Conservation (phyloP, 139 green algal genomes). For the Chlamydomonas sphaeroides region DNA sequence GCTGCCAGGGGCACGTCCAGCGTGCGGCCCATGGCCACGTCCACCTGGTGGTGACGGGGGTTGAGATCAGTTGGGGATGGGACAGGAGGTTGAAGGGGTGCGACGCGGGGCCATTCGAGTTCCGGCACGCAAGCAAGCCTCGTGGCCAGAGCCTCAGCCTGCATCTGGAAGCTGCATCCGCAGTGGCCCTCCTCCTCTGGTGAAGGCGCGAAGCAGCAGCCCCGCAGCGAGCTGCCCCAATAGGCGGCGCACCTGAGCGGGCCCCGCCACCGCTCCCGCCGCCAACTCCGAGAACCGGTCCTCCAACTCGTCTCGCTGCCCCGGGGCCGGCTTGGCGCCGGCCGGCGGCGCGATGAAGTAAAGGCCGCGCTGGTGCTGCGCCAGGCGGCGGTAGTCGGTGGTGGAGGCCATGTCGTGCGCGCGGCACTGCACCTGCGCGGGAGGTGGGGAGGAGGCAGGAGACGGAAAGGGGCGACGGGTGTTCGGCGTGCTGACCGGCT, state of each 20-base stretch:
- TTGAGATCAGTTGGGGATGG: too few species aligned
- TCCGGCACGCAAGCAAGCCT: too few species aligned
- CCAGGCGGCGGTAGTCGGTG: constrained; percentile 90
- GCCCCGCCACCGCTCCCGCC: neutral
- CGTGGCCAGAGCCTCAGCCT: too few species aligned
- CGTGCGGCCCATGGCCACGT: constrained; percentile 85
- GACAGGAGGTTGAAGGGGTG: too few species aligned
- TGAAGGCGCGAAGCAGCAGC: too few species aligned
- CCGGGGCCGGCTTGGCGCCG: neutral
- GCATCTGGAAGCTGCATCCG: too few species aligned
- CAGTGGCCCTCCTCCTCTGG: too few species aligned
- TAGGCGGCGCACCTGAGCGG: too few species aligned
- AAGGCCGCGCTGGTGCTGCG: constrained; percentile 76
- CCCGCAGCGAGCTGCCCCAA: too few species aligned
- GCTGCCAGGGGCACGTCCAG: constrained; percentile 72
- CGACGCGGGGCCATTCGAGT: too few species aligned
- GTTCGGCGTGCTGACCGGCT: too few species aligned
- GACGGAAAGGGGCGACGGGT: neutral
- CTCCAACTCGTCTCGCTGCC: constrained; percentile 52
- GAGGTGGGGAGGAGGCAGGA: neutral
- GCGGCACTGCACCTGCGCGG: constrained; percentile 74
- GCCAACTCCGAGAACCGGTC: constrained; percentile 66
- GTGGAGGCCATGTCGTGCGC: constrained; percentile 89
- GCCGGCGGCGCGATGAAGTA: constrained; percentile 78
- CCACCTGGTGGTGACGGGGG: constrained; percentile 51